Evolutionary conservation across 2,329 filamentous ascomycete species (phyloP).

Genomic region (Didymella glomerata): DNA sequence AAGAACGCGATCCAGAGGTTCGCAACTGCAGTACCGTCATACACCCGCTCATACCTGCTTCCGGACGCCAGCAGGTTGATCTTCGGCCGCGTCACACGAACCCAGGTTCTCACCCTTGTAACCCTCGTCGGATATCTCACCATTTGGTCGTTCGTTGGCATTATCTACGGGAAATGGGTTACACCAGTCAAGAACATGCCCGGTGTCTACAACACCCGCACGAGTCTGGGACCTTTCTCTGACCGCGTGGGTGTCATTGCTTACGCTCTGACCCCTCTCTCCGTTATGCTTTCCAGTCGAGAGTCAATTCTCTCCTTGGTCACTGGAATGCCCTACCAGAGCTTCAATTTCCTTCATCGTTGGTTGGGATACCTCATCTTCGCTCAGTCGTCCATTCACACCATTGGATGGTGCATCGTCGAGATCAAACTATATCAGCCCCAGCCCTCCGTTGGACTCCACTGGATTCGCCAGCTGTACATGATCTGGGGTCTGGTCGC

Average conservation of each 20-base stretch:
- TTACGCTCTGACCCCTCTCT: constrained; percentile 76
- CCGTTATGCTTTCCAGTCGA: constrained; percentile 71
- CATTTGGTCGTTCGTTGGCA: constrained; percentile 71
- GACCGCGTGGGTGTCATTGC: constrained; percentile 75
- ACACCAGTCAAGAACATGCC: constrained; percentile 69
- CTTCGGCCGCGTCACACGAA: constrained; percentile 73
- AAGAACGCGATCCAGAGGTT: constrained; percentile 37
- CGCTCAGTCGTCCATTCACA: constrained; percentile 72
- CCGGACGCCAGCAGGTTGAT: constrained; percentile 65
- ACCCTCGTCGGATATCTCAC: constrained; percentile 69
- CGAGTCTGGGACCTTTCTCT: constrained; percentile 71
- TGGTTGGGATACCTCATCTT: constrained; percentile 80
- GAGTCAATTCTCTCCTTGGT: constrained; percentile 74
- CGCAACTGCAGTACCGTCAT: constrained; percentile 52
- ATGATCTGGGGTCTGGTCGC: constrained; percentile 78
- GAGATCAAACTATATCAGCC: constrained; percentile 74
- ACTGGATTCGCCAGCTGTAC: constrained; percentile 70
- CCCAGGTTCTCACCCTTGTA: constrained; percentile 70
- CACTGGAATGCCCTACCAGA: constrained; percentile 78
- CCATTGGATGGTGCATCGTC: constrained; percentile 73
- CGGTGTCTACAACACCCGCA: constrained; percentile 69
- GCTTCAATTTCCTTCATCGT: constrained; percentile 60
- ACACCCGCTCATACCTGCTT: constrained; percentile 64
- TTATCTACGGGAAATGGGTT: constrained; percentile 73
- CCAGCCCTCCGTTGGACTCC: constrained; percentile 66